Evolutionary conservation across 805 yeast species (phyloP), one percentile per base, ranked within the genome.

Genomic region (Candida andamanensis): DNA sequence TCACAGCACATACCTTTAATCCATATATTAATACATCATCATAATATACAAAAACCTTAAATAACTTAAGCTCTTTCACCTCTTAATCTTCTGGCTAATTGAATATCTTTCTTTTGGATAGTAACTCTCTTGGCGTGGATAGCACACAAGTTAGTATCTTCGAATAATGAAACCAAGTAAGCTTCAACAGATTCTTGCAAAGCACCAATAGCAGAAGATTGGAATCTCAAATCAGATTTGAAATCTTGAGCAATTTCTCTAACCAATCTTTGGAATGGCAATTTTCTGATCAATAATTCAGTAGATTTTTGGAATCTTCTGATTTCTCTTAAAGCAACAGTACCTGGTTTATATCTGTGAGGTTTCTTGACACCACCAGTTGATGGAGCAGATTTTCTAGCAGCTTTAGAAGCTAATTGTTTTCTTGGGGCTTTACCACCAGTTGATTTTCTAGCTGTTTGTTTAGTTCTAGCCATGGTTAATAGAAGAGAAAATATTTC

Each of bases 401-500:
- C 72, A 44, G 72, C 72, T 60, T 65, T 65, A 41, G 72, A 65
- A 48, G 72, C 72, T 52, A 65, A 63, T 52, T 65, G 72, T 53
- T 65, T 65, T 65, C 72, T 65, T 51, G 72, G 72, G 37, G 72
- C 72, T 52, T 65, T 65, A 56, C 72, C 72, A 59, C 72, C 72
- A 42, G 72, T 65, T 39, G 71, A 65, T 53, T 65, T 65, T 65
- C 72, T 65, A 37, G 72, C 72, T 35, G 72, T 65, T 63, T 65
- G 72, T 48, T 65, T 65, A 37, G 72, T 65, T 65, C 72, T 65
- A 49, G 72, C 72, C 72, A 65, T 65, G 36, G 35, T 49, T 40
- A 42, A 37, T 31, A 18, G 16, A 21, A 30, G 16, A 17, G 25
- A 22, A 13, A 21, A 29, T 21, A 23, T 14, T 23, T 11, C 5